Conservation (phyloP, 2,329 filamentous ascomycete genomes). For the Cadophora malorum region DNA sequence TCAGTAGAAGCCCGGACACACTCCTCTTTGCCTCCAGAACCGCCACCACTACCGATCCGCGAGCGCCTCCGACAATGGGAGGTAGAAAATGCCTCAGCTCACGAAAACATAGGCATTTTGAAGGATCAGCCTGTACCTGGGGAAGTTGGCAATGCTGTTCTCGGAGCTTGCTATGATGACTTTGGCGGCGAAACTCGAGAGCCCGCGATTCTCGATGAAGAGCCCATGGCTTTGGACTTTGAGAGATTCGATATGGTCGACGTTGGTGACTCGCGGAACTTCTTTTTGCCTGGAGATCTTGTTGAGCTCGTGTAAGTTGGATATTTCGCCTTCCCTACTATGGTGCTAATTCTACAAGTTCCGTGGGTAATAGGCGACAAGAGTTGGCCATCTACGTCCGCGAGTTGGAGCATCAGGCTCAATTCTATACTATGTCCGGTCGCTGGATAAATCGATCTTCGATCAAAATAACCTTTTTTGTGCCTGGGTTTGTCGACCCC, state of each 20-base stretch:
- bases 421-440: conserved; percentile 58
- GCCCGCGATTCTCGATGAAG: conserved; percentile 40
- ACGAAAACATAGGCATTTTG: background rate
- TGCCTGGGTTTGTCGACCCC: conserved; percentile 53
- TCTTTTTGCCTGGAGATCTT: conserved; percentile 45
- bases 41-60: conserved; percentile 40
- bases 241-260: conserved; percentile 57
- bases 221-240: conserved; percentile 43
- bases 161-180: conserved; percentile 18
- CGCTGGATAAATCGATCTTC: conserved; percentile 51
- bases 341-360: conserved; percentile 32
- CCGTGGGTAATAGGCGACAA: conserved; percentile 25
- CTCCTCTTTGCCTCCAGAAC: conserved; percentile 11
- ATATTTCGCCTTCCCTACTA: background rate
- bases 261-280: conserved; percentile 41
- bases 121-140: conserved; percentile 18
- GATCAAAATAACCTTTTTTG: conserved; percentile 50
- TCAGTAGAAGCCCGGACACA: conserved; percentile 15
- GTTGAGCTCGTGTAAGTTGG: conserved; percentile 43
- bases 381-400: conserved; percentile 57
- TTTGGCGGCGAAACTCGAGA: conserved; percentile 32
- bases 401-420: conserved; percentile 48
- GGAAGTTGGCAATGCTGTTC: conserved; percentile 26
- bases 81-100: conserved; percentile 43
- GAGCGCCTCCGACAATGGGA: conserved; percentile 52